A percentile compares a stretch with the other conserved stretches of the same genome.
Conservation (phyloP, 768 basidiomycete genomes). For the Lentinula sp. region DNA sequence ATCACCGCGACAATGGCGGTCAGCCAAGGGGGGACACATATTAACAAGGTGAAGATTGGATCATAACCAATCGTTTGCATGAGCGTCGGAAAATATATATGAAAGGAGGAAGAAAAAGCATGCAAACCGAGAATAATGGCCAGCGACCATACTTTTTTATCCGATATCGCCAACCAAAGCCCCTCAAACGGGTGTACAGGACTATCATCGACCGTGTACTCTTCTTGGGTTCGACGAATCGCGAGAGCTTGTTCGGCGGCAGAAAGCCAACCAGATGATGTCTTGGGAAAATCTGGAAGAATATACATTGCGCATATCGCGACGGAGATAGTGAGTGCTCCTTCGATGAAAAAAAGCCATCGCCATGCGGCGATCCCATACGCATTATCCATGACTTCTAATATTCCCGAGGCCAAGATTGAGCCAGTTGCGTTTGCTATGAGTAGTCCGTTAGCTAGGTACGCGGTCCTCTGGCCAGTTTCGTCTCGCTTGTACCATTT, state of each 20-base stretch:
- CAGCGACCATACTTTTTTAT: slow-evolving; percentile 61
- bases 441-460: slow-evolving; percentile 66
- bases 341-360: slow-evolving; percentile 73
- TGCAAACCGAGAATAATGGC: slow-evolving; percentile 38
- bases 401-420: slow-evolving; percentile 69
- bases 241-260: slow-evolving; percentile 52
- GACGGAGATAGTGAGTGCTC: slow-evolving; percentile 44
- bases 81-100: slow-evolving; percentile 54
- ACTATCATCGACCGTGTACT: slow-evolving; percentile 27
- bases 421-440: slow-evolving; percentile 82
- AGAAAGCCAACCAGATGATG: slow-evolving; percentile 51
- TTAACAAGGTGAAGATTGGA: slow-evolving; percentile 47
- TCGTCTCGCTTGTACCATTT: slow-evolving; percentile 68
- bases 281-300: slow-evolving; percentile 70
- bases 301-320: slow-evolving; percentile 52
- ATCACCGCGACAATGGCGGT: slow-evolving; percentile 57
- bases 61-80: slow-evolving; percentile 48
- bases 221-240: slow-evolving; percentile 55
- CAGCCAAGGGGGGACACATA: slow-evolving; percentile 64
- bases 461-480: slow-evolving; percentile 60
- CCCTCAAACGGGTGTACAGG: slow-evolving; percentile 23
- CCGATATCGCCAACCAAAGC: slow-evolving; percentile 42
- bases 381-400: slow-evolving; percentile 63
- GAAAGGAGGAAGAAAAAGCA: slow-evolving; percentile 45
- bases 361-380: slow-evolving; percentile 70